Evolutionary conservation across 2,329 filamentous ascomycete species (phyloP).

Genomic region (Ilyonectria mors-panacis): DNA sequence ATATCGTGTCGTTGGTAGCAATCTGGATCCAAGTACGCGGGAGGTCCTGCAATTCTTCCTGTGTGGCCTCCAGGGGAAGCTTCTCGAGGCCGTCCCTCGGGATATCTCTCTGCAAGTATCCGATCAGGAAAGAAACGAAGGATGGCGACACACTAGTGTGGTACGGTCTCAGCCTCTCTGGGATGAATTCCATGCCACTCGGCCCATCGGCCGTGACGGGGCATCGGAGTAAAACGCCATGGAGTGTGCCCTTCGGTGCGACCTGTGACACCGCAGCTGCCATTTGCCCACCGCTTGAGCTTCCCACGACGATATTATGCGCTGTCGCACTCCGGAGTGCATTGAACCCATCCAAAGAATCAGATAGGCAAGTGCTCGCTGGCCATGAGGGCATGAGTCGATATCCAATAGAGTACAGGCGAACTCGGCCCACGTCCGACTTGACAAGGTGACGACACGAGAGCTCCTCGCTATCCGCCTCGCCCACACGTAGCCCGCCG

Average conservation of each 20-base stretch:
- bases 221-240: slow-evolving; percentile 62
- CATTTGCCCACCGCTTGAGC: slow-evolving; percentile 65
- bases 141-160: slow-evolving; percentile 58
- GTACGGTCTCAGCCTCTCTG: slow-evolving; percentile 50
- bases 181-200: slow-evolving; percentile 55
- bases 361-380: slow-evolving; percentile 58
- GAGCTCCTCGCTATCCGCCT: slow-evolving; percentile 65
- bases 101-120: slow-evolving; percentile 51
- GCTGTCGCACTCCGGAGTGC: slow-evolving; percentile 27
- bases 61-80: slow-evolving; percentile 59
- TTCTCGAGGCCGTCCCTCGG: slow-evolving; percentile 58
- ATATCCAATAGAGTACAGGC: slow-evolving; percentile 63
- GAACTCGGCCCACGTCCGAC: slow-evolving; percentile 43
- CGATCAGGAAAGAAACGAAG: slow-evolving; percentile 56
- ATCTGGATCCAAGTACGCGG: slow-evolving; percentile 65
- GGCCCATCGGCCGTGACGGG: slow-evolving; percentile 64
- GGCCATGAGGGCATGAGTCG: slow-evolving; percentile 59
- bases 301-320: slow-evolving; percentile 58
- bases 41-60: slow-evolving; percentile 50
- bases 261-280: slow-evolving; percentile 60
- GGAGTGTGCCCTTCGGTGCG: slow-evolving; percentile 44
- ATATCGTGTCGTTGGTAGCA: slow-evolving; percentile 65
- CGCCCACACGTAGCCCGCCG: slow-evolving; percentile 63
- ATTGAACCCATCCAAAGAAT: slow-evolving; percentile 57
- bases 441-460: slow-evolving; percentile 60